Conservation (phyloP, 179 eudicot genomes). For the Beta corolliflora region DNA sequence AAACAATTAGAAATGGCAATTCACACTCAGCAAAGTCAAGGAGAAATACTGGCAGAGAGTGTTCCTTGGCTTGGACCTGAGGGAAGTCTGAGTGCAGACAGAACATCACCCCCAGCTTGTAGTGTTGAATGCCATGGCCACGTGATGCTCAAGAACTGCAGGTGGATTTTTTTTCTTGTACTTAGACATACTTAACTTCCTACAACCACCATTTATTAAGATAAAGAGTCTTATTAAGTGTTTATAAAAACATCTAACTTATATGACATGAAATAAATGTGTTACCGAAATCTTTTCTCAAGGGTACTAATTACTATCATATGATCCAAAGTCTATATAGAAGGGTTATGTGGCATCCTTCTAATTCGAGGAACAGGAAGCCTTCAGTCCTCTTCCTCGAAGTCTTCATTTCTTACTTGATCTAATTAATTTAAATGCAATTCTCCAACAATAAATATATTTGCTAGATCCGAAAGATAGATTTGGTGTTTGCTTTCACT, state of each 20-base stretch:
- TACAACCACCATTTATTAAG: background rate
- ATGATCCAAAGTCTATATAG: background rate
- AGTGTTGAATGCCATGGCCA: background rate
- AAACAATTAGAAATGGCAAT: background rate
- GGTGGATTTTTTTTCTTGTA: background rate
- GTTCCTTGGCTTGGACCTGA: background rate
- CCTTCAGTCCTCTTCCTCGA: background rate
- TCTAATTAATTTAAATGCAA: background rate
- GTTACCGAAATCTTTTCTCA: background rate
- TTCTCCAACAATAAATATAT: background rate
- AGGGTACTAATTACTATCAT: background rate
- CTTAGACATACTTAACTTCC: background rate
- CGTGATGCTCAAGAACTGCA: background rate
- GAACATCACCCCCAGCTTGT: background rate
- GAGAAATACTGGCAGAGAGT: background rate
- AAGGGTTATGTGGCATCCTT: background rate
- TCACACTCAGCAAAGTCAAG: background rate
- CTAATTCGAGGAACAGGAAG: background rate
- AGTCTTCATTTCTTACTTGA: background rate
- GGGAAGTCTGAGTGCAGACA: background rate
- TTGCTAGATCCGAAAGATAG: background rate
- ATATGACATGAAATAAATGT: no score
- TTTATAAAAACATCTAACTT: no score
- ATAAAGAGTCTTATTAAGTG: background rate
- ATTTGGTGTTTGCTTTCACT: background rate